A percentile compares a stretch with the other conserved stretches of the same genome.
Evolutionary conservation across 208 protist genomes (phyloP).

Genomic region (Leishmania gerbilli): DNA sequence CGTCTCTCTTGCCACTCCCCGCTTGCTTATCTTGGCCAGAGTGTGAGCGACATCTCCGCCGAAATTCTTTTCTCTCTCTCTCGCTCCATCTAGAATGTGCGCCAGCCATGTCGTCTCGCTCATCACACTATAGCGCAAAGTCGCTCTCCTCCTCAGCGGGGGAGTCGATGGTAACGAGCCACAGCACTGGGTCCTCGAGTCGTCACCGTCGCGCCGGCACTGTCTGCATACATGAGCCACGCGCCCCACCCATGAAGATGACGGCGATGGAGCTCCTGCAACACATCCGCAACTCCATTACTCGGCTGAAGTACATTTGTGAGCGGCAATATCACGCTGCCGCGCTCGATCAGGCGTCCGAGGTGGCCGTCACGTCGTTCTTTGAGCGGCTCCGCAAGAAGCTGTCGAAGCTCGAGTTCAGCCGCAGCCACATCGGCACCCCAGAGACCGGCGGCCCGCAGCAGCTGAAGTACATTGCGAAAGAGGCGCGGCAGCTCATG

Average conservation of each 20-base stretch:
- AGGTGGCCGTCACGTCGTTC: conserved; percentile 41
- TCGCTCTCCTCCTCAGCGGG: conserved; percentile 63
- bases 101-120: conserved; percentile 58
- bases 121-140: conserved; percentile 52
- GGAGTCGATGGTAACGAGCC: conserved; percentile 46
- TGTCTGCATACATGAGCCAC: conserved; percentile 30
- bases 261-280: conserved; percentile 63
- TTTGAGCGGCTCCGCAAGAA: conserved; percentile 59
- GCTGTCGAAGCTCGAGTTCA: conserved; percentile 59
- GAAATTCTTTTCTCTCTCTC: background rate
- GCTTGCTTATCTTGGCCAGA: background rate
- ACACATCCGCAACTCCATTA: conserved; percentile 75
- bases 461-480: conserved; percentile 57
- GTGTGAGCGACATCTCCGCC: background rate
- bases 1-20: background rate
- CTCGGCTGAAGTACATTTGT: conserved; percentile 74
- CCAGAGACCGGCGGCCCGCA: conserved; percentile 51
- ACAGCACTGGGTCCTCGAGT: conserved; percentile 50
- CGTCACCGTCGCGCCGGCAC: conserved; percentile 46
- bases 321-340: conserved; percentile 74
- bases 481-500: conserved; percentile 40
- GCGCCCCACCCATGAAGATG: conserved; percentile 71
- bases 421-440: conserved; percentile 48
- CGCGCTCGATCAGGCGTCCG: conserved; percentile 65
- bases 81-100: background rate